Conservation (phyloP, 257 asterid species). For the Datura wrightii region DNA sequence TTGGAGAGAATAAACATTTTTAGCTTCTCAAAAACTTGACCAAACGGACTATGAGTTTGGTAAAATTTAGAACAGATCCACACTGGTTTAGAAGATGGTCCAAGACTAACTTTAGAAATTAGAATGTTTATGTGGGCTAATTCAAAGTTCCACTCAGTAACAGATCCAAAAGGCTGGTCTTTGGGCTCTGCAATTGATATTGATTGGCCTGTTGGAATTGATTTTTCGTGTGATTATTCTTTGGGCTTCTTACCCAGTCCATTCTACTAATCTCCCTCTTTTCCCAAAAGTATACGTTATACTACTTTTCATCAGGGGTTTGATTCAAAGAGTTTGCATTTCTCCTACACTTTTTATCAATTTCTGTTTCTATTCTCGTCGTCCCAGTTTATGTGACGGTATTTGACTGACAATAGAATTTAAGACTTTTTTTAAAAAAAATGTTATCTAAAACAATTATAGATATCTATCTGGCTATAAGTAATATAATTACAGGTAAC, state of each 20-base stretch:
- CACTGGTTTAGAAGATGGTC: background rate
- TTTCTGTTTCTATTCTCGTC: background rate
- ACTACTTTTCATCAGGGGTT: background rate
- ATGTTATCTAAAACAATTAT: background rate
- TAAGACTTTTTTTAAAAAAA: background rate
- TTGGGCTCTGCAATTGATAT: background rate
- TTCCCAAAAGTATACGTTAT: background rate
- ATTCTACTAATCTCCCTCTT: background rate
- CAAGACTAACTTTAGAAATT: background rate
- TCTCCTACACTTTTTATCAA: background rate
- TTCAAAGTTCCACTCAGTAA: background rate
- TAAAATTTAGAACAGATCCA: background rate
- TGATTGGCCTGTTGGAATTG: background rate
- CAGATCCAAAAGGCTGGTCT: background rate
- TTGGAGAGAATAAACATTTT: too few relatives aligned
- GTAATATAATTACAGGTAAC: accelerated
- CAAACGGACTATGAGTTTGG: too few relatives aligned
- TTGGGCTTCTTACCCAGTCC: background rate
- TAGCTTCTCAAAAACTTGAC: too few relatives aligned
- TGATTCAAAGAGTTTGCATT: background rate
- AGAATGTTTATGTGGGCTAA: background rate
- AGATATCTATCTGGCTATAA: background rate
- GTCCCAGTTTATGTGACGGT: background rate
- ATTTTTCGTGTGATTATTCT: background rate
- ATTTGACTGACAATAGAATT: background rate